Evolutionary conservation across 2,329 filamentous ascomycete species (phyloP).

Genomic region (Penicillium frequentans): DNA sequence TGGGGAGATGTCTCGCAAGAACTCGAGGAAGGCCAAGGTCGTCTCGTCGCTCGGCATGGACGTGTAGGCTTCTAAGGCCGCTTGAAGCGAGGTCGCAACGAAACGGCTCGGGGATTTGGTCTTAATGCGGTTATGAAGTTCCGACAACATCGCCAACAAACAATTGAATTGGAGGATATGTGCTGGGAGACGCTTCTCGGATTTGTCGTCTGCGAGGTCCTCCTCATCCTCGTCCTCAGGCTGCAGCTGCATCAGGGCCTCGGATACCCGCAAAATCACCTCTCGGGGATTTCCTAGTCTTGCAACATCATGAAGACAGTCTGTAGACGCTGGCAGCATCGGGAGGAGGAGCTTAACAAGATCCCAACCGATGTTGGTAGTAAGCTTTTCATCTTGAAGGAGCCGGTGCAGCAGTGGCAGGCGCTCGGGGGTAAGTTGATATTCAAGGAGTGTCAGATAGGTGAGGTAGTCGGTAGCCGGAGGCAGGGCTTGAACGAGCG

Average conservation of each 20-base stretch:
- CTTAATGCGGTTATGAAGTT: slow-evolving; percentile 61
- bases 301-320: slow-evolving; percentile 63
- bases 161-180: slow-evolving; percentile 25
- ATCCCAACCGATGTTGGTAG: slow-evolving; percentile 67
- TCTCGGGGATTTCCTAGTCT: slow-evolving; percentile 64
- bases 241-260: slow-evolving; percentile 59
- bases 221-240: slow-evolving; percentile 42
- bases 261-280: slow-evolving; percentile 63
- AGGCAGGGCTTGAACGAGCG: slow-evolving; percentile 59
- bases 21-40: slow-evolving; percentile 57
- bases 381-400: slow-evolving; percentile 61
- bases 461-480: slow-evolving; percentile 64
- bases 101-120: slow-evolving; percentile 66
- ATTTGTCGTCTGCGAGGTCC: slow-evolving; percentile 23
- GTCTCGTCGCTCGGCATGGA: slow-evolving; percentile 57
- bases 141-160: slow-evolving; percentile 51
- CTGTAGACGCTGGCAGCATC: slow-evolving; percentile 57
- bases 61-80: slow-evolving; percentile 61
- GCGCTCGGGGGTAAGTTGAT: slow-evolving; percentile 60
- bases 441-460: slow-evolving; percentile 66
- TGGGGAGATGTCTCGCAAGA: slow-evolving; percentile 58
- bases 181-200: slow-evolving; percentile 10
- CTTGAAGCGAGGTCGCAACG: slow-evolving; percentile 63
- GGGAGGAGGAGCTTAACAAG: slow-evolving; percentile 62
- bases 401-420: slow-evolving; percentile 59